These are phyloP conservation scores for Graphium sp. DNA, from an alignment of 2,329 filamentous ascomycete species.

Conservation along the genomic window DNA sequence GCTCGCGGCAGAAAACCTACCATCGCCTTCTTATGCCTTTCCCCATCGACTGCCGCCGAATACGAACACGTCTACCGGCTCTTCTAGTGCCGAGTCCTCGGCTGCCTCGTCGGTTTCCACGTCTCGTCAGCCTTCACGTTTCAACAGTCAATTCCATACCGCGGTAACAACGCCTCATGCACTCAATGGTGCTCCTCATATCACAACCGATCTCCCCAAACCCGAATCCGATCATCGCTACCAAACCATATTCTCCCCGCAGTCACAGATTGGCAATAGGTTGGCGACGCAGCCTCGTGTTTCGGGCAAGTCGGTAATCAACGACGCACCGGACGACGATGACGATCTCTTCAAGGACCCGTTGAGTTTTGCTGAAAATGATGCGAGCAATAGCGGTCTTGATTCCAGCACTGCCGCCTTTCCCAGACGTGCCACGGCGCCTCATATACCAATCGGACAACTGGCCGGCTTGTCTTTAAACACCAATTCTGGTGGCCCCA, in stretches of 20 bases:
- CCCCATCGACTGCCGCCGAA: no score
- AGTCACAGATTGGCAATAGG: constrained; percentile 56
- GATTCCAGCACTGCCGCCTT: constrained; percentile 9
- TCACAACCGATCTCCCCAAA: constrained; percentile 40
- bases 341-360: constrained; percentile 60
- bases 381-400: constrained; percentile 23
- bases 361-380: constrained; percentile 58
- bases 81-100: constrained; percentile 22
- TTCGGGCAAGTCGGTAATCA: constrained; percentile 56
- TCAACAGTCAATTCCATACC: constrained; percentile 41
- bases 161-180: constrained; percentile 46
- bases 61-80: constrained; percentile 12
- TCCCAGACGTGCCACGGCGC: constrained; percentile 52
- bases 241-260: constrained; percentile 52
- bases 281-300: constrained; percentile 42
- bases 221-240: constrained; percentile 35
- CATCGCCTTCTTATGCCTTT: no score
- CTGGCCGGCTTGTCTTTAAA: constrained; percentile 58
- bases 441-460: constrained; percentile 51
- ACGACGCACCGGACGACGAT: constrained; percentile 46
- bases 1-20: constrained; percentile 16
- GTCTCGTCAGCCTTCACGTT: constrained; percentile 32
- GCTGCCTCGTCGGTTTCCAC: constrained; percentile 17
- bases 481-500: constrained; percentile 32
- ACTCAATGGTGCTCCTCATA: constrained; percentile 33